Evolutionary conservation across 257 asterid genomes (phyloP).

Genomic region (Salvia hispanica): DNA sequence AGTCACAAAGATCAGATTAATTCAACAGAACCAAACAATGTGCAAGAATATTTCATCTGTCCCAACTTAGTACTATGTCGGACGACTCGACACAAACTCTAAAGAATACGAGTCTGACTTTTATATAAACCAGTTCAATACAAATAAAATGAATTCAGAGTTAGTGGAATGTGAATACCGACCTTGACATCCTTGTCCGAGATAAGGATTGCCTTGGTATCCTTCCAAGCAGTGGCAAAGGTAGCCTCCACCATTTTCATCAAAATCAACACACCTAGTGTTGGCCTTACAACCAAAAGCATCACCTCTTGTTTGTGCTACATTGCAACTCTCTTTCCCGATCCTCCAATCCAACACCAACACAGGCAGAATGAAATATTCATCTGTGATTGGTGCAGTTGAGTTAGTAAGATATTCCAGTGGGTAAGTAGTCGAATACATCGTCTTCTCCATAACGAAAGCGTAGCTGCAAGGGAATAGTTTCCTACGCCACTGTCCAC

Average conservation of each 20-base stretch:
- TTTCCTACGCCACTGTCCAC: neutral
- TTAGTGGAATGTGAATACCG: neutral
- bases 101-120: too few species aligned
- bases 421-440: neutral
- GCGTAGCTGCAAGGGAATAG: neutral
- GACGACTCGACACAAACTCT: too few species aligned
- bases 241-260: slow-evolving; percentile 19
- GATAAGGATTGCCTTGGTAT: too few species aligned
- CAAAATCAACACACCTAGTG: slow-evolving; percentile 1
- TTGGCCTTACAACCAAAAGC: slow-evolving; percentile 15
- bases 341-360: slow-evolving; percentile 31
- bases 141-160: too few species aligned
- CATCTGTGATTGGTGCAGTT: neutral
- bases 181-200: slow-evolving; percentile 30
- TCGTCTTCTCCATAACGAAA: too few species aligned
- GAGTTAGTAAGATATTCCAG: neutral
- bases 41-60: too few species aligned
- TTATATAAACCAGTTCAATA: too few species aligned
- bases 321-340: neutral
- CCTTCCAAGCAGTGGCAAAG: too few species aligned
- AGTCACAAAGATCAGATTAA: too few species aligned
- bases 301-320: neutral
- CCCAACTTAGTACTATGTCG: too few species aligned
- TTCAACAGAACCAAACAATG: too few species aligned
- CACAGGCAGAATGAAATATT: neutral